These are phyloP conservation scores for Fistulifera pelliculosa DNA, from an alignment of 108 stramenopile species.

Conservation along the genomic window DNA sequence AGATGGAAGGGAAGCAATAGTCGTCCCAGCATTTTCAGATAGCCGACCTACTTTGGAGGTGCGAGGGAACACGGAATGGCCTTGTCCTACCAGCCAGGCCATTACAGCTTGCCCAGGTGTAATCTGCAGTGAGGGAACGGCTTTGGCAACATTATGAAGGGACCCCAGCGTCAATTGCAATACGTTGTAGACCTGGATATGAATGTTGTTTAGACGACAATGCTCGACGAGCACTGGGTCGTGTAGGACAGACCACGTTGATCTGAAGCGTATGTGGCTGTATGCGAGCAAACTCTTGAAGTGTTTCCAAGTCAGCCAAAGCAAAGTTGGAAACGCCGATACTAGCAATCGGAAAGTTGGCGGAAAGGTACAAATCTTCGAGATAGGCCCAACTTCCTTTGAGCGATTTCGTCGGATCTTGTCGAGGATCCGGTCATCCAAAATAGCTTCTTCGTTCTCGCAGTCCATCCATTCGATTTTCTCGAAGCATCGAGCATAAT, in stretches of 20 bases:
- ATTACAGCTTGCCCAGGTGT: constrained; percentile 32
- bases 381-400: constrained; percentile 73
- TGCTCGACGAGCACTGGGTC: constrained; percentile 50
- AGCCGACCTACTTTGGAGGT: constrained; percentile 28
- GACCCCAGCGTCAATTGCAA: constrained; percentile 37
- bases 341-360: constrained; percentile 36
- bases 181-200: constrained; percentile 60
- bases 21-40: constrained; percentile 32
- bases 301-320: constrained; percentile 52
- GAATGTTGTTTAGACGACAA: constrained; percentile 36
- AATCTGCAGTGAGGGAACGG: constrained; percentile 11
- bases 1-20: constrained; percentile 22
- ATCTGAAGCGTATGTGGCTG: constrained; percentile 59
- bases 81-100: constrained; percentile 41
- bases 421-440: constrained; percentile 68
- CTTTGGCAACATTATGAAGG: constrained; percentile 16
- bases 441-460: constrained; percentile 46
- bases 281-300: constrained; percentile 27
- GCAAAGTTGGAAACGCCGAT: constrained; percentile 86
- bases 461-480: constrained; percentile 81
- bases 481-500: constrained; percentile 78
- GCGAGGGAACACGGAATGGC: constrained; percentile 41
- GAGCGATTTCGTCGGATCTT: constrained; percentile 55
- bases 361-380: constrained; percentile 46
- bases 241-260: constrained; percentile 65